Percentiles rank a stretch among this genome's conserved stretches.
Evolutionary conservation across 2,329 filamentous ascomycete species (phyloP).

Genomic region (Trichoderma asperellum): DNA sequence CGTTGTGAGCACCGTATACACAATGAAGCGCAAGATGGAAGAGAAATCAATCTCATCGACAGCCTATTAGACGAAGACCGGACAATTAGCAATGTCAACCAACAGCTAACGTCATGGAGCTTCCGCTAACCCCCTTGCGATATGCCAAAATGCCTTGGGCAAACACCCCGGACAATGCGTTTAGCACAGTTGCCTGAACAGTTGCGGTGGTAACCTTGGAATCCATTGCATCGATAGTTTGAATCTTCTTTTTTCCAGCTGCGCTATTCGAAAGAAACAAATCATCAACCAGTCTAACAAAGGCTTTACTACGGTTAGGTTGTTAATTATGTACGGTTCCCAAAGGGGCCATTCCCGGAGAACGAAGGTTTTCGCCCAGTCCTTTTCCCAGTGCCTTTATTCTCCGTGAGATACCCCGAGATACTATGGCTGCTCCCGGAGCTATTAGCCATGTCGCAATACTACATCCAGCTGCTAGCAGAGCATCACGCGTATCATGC

Average conservation of each 20-base stretch:
- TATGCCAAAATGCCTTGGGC: constrained; percentile 26
- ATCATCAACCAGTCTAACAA: background rate
- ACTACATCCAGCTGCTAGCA: constrained; percentile 3
- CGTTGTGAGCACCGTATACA: constrained; percentile 27
- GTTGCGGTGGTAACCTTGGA: constrained; percentile 22
- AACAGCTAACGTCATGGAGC: background rate
- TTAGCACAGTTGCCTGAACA: constrained; percentile 23
- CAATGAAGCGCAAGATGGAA: constrained; percentile 20
- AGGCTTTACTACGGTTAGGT: background rate
- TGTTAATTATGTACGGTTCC: constrained; percentile 9
- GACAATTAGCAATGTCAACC: background rate
- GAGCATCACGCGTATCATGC: background rate
- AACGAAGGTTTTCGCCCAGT: background rate
- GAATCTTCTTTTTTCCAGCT: background rate
- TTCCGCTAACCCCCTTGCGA: constrained; percentile 5
- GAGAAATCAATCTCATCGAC: constrained; percentile 21
- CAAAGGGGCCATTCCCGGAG: constrained; percentile 13
- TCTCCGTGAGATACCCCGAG: constrained; percentile 23
- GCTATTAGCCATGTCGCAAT: background rate
- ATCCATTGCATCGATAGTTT: constrained; percentile 21
- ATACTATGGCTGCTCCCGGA: background rate
- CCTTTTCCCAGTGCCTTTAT: background rate
- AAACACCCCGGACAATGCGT: constrained; percentile 20
- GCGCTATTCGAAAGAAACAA: background rate
- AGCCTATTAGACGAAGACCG: background rate